Evolutionary conservation across 345 rosid genomes (phyloP).

Genomic region (Eucalyptus regnans): DNA sequence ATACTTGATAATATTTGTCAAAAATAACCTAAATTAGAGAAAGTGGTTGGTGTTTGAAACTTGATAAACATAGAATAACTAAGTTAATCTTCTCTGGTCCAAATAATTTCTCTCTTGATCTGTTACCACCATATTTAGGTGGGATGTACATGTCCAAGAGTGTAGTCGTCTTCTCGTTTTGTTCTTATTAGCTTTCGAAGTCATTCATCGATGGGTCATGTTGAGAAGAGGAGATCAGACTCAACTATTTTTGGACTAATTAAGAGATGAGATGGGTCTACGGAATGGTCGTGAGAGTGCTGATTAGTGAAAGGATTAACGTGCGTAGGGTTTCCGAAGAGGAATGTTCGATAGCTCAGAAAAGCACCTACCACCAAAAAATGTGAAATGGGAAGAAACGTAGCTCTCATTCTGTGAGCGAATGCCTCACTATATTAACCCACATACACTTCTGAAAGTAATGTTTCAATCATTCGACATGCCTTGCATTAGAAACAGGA

Average conservation of each 20-base stretch:
- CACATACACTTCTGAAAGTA: conserved; percentile 5
- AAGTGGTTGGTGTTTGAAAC: background rate
- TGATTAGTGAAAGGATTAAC: background rate
- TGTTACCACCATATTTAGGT: conserved; percentile 26
- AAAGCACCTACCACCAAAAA: conserved; percentile 25
- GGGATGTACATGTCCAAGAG: conserved; percentile 29
- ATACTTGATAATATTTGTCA: background rate
- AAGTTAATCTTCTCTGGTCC: background rate
- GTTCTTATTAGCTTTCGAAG: conserved; percentile 3
- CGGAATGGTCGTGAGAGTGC: background rate
- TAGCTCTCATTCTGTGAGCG: background rate
- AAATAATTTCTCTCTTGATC: background rate
- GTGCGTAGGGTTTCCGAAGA: background rate
- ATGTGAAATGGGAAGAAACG: background rate
- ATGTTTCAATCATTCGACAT: conserved; percentile 10
- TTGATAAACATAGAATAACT: background rate
- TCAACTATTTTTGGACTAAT: conserved; percentile 6
- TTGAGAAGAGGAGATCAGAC: background rate
- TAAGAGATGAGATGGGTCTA: background rate
- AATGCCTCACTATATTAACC: background rate
- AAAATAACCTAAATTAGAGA: background rate
- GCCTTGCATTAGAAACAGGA: conserved; percentile 1
- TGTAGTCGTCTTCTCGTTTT: conserved; percentile 10
- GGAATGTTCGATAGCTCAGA: background rate
- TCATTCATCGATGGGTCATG: background rate